Base-by-base conservation (phyloP, 495 filamentous ascomycete species). In the Friedmanniomyces simplex region DNA sequence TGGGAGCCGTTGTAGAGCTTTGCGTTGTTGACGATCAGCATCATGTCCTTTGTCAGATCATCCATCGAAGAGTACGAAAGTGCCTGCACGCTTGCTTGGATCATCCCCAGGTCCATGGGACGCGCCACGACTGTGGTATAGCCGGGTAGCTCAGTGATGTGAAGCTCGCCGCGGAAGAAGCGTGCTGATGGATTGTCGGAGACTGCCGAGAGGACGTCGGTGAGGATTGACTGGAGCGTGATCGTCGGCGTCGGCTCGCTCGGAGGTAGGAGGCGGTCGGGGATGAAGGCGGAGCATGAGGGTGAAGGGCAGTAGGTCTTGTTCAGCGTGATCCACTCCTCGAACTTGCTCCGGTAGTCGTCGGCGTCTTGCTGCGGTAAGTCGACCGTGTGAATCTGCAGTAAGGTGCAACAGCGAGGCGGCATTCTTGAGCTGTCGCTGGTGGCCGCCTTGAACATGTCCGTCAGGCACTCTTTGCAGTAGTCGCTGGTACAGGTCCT, bases 251-350 rank as follows among this genome's bases (percentile, higher is more conserved):
- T 16, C 20, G 20, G 1, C 10, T 49, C 32, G 16, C 16, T 32
- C 47, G 24, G 12, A 13, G 55, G 53, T n/a, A 68, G 49, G 0
- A 61, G 55, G 2, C 68, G 51, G 3, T 63, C 60, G 12, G 68
- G 57, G 47, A 70, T 63, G 56, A 70, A 70, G 8, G 61, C 57
- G 1, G 64, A 67, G 55, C 68, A 70, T 12, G 54, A 61, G 1
- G 63, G 66, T 5, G 68, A 54, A 12, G 68, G 66, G 48, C 68
- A 70, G 45, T 70, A 70, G n/a, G 57, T 55, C 20, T 64, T 67
- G 24, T 67, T 54, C n/a, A 54, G 41, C 1, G 66, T 66, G 34
- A 62, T 63, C 68, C 68, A 70, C 43, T 70, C 68, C 50, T 70
- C 64, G 37, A 66, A 66, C 34, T 63, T 68, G 42, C 28, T 50